Evolutionary conservation across 2,329 filamentous ascomycete genomes (phyloP).

Genomic region (Hypoxylon sp.): DNA sequence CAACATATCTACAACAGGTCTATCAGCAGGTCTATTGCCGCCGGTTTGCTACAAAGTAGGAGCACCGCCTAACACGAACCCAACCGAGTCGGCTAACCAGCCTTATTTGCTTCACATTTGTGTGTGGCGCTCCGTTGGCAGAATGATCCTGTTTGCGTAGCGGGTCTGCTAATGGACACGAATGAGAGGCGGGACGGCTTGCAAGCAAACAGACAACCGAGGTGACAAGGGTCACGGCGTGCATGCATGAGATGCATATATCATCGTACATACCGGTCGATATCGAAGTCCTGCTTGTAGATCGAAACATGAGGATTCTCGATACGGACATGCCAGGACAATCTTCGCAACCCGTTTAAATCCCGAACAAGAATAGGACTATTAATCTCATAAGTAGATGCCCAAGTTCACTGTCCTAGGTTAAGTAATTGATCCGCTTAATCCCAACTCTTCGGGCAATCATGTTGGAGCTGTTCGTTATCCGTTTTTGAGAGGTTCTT

Average conservation of each 20-base stretch:
- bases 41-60: constrained; percentile 19
- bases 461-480: not conserved
- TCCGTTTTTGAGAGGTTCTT: too few species aligned
- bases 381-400: not conserved
- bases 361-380: not conserved
- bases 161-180: constrained; percentile 11
- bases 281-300: constrained; percentile 12
- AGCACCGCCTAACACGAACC: not conserved
- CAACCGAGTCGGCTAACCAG: constrained; percentile 12
- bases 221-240: constrained; percentile 12
- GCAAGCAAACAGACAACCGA: constrained; percentile 10
- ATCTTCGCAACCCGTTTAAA: not conserved
- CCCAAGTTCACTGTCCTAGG: not conserved
- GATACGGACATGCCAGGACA: not conserved
- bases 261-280: constrained; percentile 20
- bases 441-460: not conserved
- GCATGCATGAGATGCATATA: constrained; percentile 17
- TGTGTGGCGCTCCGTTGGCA: constrained; percentile 34
- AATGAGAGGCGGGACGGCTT: constrained; percentile 15
- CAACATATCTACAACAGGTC: not conserved
- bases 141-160: constrained; percentile 22
- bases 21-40: too few species aligned
- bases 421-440: not conserved
- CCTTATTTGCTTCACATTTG: constrained; percentile 13
- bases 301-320: constrained; percentile 7